Evolutionary conservation across 2,329 filamentous ascomycete genomes (phyloP).

Genomic region (Zymoseptoria pseudotritici): DNA sequence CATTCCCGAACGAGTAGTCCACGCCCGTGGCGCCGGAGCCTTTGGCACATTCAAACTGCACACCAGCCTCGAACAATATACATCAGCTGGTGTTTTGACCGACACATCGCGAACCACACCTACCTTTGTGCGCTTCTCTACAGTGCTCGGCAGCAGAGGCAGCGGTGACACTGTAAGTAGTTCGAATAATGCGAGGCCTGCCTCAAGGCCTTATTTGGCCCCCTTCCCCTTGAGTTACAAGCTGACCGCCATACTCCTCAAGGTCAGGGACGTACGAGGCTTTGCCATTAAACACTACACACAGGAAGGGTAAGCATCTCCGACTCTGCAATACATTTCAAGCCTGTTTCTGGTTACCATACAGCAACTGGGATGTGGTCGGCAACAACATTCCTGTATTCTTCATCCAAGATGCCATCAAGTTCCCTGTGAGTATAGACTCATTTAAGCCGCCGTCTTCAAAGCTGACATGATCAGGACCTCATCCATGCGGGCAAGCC

Average conservation of each 20-base stretch:
- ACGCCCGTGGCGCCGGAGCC: conserved; percentile 57
- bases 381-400: conserved; percentile 71
- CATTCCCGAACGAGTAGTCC: conserved; percentile 61
- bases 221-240: too few species aligned
- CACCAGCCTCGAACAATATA: conserved; percentile 57
- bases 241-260: too few species aligned
- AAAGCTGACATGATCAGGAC: conserved; percentile 41
- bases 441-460: neutral
- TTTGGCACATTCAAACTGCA: conserved; percentile 61
- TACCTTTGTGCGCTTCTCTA: conserved; percentile 69
- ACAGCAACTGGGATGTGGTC: conserved; percentile 54
- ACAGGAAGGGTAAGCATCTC: conserved; percentile 48
- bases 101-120: conserved; percentile 61
- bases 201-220: too few species aligned
- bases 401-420: conserved; percentile 65
- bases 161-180: conserved; percentile 54
- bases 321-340: too few species aligned
- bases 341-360: too few species aligned
- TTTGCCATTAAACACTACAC: conserved; percentile 76
- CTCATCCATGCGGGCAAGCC: conserved; percentile 58
- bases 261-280: conserved; percentile 29
- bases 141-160: conserved; percentile 66
- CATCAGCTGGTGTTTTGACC: conserved; percentile 56
- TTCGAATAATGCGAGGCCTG: too few species aligned
- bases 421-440: neutral